Percentiles rank a stretch among this genome's conserved stretches.
These are phyloP conservation scores for Cerioporus squamosus DNA, from an alignment of 1,284 basidiomycete species.

Conservation along the genomic window DNA sequence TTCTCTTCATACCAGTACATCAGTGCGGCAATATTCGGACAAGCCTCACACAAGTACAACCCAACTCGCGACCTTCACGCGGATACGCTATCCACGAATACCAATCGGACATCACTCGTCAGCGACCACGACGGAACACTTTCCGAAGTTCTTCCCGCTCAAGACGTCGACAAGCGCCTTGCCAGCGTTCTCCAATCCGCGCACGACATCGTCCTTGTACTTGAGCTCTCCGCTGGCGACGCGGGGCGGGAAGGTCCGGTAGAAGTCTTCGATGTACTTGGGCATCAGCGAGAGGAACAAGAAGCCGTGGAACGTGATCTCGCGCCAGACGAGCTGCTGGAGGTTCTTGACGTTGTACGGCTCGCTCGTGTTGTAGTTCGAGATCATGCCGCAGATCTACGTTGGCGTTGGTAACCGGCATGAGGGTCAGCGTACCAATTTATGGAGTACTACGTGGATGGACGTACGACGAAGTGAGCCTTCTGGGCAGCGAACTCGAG, in stretches of 20 bases:
- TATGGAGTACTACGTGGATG: background rate
- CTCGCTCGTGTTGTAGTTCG: constrained; percentile 33
- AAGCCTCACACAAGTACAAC: no score
- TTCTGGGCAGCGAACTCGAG: constrained; percentile 50
- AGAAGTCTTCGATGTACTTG: constrained; percentile 50
- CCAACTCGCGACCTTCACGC: no score
- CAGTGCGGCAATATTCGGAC: no score
- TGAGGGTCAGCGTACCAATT: constrained; percentile 31
- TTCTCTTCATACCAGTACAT: no score
- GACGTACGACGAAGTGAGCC: constrained; percentile 59
- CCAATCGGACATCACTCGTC: constrained; percentile 35
- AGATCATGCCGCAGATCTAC: constrained; percentile 35
- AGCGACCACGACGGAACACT: constrained; percentile 57
- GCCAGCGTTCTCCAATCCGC: constrained; percentile 56
- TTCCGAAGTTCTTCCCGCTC: constrained; percentile 61
- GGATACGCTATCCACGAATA: no score
- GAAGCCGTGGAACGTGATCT: constrained; percentile 65
- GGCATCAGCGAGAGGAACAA: constrained; percentile 46
- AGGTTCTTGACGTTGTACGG: constrained; percentile 36
- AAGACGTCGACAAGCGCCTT: constrained; percentile 57
- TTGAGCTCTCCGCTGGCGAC: constrained; percentile 63
- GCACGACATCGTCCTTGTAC: constrained; percentile 56
- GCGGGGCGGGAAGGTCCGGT: constrained; percentile 53
- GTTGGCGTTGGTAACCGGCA: background rate
- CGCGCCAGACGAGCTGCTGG: constrained; percentile 49